phyloP scores from a whole-genome alignment of 148 eudicot genomes.

The Spergularia bocconei region DNA sequence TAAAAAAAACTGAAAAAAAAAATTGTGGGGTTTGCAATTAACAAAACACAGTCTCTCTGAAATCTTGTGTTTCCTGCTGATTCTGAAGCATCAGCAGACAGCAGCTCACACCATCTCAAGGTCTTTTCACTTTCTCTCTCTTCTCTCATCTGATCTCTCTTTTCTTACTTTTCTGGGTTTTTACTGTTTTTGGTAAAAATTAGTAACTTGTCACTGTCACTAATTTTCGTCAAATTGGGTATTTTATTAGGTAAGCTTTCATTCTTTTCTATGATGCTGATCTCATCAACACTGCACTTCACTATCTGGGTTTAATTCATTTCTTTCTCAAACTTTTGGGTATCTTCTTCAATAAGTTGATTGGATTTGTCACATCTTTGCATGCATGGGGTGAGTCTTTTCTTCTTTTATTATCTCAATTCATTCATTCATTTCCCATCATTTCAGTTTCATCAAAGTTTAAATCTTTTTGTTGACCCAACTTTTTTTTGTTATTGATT shows the following conservation, averaged over 20 bases:
- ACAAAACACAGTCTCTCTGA: no score
- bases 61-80: background rate
- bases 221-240: background rate
- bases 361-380: conserved; percentile 44
- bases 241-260: background rate
- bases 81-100: conserved; percentile 5
- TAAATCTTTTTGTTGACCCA: background rate
- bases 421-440: background rate
- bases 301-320: conserved; percentile 22
- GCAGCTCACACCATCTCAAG: conserved; percentile 16
- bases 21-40: background rate
- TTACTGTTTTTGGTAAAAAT: conserved; percentile 11
- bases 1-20: background rate
- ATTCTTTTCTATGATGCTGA: background rate
- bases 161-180: background rate
- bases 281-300: conserved; percentile 23
- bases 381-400: conserved; percentile 64
- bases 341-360: conserved; percentile 27
- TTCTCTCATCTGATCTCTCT: background rate
- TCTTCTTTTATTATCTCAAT: conserved; percentile 7
- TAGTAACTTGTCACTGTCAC: background rate
- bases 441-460: conserved; percentile 7
- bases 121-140: conserved; percentile 12
- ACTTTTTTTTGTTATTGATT: background rate
- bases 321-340: conserved; percentile 3